Conservation (phyloP, 2,329 filamentous ascomycete genomes). For the Orbilia brochopaga region DNA sequence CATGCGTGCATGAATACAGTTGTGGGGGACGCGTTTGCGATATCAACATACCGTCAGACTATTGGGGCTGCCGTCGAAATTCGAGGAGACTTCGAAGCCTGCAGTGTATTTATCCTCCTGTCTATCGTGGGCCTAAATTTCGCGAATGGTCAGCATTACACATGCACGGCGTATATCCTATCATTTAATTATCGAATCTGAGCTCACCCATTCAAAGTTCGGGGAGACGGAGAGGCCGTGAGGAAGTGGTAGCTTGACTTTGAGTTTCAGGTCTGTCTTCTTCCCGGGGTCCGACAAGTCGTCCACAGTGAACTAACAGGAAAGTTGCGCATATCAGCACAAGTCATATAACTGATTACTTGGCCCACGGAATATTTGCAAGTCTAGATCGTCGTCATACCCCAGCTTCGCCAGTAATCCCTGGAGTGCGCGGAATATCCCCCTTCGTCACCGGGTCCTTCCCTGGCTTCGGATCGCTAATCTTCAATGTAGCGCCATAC, state of each 20-base stretch:
- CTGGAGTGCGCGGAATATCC: background rate
- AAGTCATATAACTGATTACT: background rate
- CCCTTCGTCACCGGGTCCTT: background rate
- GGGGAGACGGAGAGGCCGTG: background rate
- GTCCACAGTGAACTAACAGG: background rate
- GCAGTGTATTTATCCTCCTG: background rate
- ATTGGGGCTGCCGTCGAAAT: background rate
- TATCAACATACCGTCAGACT: background rate
- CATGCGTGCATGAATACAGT: background rate
- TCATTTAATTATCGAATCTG: background rate
- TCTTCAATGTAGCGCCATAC: background rate
- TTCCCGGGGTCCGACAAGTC: background rate
- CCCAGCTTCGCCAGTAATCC: background rate
- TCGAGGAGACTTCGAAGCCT: background rate
- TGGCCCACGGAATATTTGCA: background rate
- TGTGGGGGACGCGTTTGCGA: no score
- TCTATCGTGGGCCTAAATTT: background rate
- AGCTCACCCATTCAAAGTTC: background rate
- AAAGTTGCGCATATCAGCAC: background rate
- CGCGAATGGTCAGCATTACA: background rate
- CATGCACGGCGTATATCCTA: background rate
- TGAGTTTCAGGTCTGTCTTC: background rate
- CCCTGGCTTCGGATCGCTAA: background rate
- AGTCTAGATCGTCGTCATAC: background rate
- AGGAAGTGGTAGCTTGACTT: background rate